These are phyloP conservation scores for Cyclostephanos tholiformis DNA, from an alignment of 108 stramenopile genomes.

Conservation along the genomic window DNA sequence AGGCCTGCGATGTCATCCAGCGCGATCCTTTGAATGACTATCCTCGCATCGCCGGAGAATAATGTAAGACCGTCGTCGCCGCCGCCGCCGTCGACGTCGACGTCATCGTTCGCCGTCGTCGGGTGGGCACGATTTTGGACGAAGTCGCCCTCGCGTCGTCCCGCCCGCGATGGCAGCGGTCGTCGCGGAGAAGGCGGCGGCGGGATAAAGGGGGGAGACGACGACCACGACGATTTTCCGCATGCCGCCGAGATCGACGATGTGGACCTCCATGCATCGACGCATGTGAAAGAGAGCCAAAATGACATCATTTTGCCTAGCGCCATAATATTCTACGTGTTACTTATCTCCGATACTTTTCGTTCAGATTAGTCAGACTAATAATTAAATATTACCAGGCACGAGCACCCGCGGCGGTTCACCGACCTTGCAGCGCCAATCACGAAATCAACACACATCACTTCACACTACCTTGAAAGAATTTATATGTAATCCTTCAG, in stretches of 20 bases:
- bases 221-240: not conserved
- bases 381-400: too few relatives aligned
- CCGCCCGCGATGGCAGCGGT: not conserved
- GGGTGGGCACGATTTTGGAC: not conserved
- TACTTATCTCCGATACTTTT: not conserved
- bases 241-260: too few relatives aligned
- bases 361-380: too few relatives aligned
- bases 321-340: too few relatives aligned
- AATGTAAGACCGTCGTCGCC: not conserved
- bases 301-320: too few relatives aligned
- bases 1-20: slow-evolving; percentile 22
- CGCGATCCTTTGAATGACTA: slow-evolving; percentile 29
- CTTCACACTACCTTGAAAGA: too few relatives aligned
- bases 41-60: not conserved
- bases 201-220: not conserved
- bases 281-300: not conserved
- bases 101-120: not conserved
- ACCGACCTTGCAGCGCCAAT: too few relatives aligned
- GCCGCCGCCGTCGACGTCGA: not conserved
- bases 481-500: too few relatives aligned
- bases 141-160: not conserved
- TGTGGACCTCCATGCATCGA: slow-evolving; percentile 6
- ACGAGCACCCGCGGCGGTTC: too few relatives aligned
- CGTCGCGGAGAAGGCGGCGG: not conserved
- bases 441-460: too few relatives aligned